phyloP scores from a whole-genome alignment of 257 asterid species.

The Solanum commersonii region DNA sequence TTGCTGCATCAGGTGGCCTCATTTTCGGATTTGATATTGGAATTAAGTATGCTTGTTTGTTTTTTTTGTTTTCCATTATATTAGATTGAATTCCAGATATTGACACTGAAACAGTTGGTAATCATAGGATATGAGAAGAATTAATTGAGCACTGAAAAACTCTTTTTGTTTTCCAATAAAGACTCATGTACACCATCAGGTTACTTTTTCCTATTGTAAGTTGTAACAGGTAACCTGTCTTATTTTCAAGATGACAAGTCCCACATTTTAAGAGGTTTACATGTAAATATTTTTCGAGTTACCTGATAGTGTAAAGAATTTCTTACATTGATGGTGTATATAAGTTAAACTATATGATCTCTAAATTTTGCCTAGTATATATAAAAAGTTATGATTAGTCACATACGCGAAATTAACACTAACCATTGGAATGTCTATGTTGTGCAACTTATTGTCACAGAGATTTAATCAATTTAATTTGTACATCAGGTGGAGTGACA shows the following conservation, averaged over 20 bases:
- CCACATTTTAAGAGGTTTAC: not conserved
- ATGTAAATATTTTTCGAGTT: not conserved
- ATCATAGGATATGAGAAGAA: not conserved
- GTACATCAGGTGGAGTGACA: slow-evolving; percentile 10
- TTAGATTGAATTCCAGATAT: not conserved
- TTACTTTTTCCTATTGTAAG: too few relatives aligned
- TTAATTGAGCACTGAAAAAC: too few relatives aligned
- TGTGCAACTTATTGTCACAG: not conserved
- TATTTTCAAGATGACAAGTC: not conserved
- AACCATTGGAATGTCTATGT: not conserved
- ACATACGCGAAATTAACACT: not conserved
- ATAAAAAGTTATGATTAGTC: not conserved
- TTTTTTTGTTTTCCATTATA: not conserved
- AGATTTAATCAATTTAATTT: not conserved
- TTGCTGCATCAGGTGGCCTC: slow-evolving; percentile 4
- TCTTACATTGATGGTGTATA: not conserved
- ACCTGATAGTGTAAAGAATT: not conserved
- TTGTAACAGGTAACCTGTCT: not conserved
- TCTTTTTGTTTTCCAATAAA: too few relatives aligned
- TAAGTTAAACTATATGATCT: not conserved
- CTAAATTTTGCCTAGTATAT: not conserved
- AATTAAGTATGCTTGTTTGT: not conserved
- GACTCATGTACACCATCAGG: not conserved
- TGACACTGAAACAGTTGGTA: not conserved
- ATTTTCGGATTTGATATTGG: not conserved